Conservation (phyloP, 768 basidiomycete species). For the Trametes gibbosa region DNA sequence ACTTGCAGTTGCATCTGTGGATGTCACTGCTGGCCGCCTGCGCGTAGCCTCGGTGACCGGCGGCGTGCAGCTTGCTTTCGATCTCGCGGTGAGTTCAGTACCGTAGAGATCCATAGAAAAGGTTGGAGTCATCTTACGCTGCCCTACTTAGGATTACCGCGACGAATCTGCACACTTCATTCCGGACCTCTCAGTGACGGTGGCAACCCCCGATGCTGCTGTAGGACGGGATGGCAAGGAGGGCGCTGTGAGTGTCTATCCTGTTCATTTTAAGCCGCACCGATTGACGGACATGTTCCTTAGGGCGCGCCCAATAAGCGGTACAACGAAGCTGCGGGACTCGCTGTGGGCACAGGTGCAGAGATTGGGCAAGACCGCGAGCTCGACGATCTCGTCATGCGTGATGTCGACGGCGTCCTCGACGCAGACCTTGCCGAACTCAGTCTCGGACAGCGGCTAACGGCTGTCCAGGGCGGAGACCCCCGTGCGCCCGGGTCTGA, state of each 20-base stretch:
- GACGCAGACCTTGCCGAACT: conserved; percentile 88
- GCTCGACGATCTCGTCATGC: conserved; percentile 47
- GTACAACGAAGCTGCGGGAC: conserved; percentile 59
- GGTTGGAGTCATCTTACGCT: not conserved
- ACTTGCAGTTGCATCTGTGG: conserved; percentile 46
- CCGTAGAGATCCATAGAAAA: not conserved
- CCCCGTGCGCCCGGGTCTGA: conserved; percentile 37
- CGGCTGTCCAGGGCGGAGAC: conserved; percentile 56
- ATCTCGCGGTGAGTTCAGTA: conserved; percentile 48
- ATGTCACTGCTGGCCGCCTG: conserved; percentile 41
- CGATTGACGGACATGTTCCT: not conserved
- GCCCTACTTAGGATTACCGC: conserved; percentile 46
- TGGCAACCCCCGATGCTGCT: conserved; percentile 35
- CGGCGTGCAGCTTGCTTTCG: conserved; percentile 58
- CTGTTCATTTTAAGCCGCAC: not conserved
- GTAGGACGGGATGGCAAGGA: conserved; percentile 27
- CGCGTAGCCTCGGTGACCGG: conserved; percentile 53
- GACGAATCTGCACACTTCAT: conserved; percentile 54
- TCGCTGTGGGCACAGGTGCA: conserved; percentile 66
- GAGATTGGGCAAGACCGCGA: conserved; percentile 58
- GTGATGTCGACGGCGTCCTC: conserved; percentile 63
- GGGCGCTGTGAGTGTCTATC: conserved; percentile 3
- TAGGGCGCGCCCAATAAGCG: conserved; percentile 56
- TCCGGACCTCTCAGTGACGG: conserved; percentile 37
- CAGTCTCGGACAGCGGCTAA: conserved; percentile 86